Evolutionary conservation across 768 basidiomycete genomes (phyloP), one percentile per base, ranked within the genome.

Genomic region (Pleurotus giganteus): DNA sequence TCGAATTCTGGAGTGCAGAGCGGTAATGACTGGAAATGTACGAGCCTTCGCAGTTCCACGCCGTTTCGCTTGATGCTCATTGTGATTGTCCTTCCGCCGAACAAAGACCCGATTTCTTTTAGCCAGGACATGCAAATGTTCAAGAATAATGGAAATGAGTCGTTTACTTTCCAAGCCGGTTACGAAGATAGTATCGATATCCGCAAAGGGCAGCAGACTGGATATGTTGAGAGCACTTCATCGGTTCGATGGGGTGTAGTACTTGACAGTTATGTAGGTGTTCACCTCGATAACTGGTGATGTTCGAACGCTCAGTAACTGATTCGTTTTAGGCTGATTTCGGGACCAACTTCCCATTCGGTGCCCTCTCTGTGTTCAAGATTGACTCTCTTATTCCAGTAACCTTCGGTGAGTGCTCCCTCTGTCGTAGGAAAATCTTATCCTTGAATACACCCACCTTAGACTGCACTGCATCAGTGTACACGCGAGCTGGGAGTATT

Each of bases 81-180:
- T 7, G 7, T 15, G 7, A 15, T n/a, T n/a, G n/a, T n/a, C n/a
- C 15, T 8, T 34, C 32, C 7, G 8, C n/a, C n/a, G n/a, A n/a
- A 7, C 8, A 34, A 8, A 43, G 41, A 43, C 19, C 8, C 41
- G 12, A 13, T 43, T 23, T 15, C n/a, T 8, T 43, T n/a, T 21
- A 17, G 9, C 2, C 12, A 43, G 4, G 21, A 15, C 2, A 43
- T 49, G 47, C 47, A 49, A 31, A 49, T 49, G 47, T 49, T 49
- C 27, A 49, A 49, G 47, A 31, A 31, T n/a, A 21, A 21, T 13
- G 47, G 47, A 31, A 49, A 49, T 19, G 47, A 49, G n/a, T 11
- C 17, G 27, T 29, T 49, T 17, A 49, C 47, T 9, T 31, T 29
- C 29, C n/a, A 15, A 4, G 47, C 47, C 9, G 17, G 23, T 4